Conservation (phyloP, 257 asterid species). For the Thymus mandschuricus region DNA sequence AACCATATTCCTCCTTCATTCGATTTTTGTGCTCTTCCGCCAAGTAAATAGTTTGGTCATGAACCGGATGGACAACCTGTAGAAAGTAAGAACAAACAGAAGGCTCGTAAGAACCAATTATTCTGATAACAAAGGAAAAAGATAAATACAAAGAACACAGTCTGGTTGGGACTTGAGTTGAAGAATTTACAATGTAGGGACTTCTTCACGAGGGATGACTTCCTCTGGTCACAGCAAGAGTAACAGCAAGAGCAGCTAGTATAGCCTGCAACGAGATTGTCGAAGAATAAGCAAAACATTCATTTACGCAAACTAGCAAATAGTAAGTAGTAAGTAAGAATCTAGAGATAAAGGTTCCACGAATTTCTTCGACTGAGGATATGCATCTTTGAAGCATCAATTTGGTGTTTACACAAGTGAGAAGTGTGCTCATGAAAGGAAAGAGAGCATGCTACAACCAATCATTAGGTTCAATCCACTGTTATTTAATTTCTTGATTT, state of each 20-base stretch:
- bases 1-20: too few species aligned
- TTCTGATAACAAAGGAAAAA: too few species aligned
- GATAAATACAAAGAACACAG: constrained; percentile 21
- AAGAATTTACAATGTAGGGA: constrained; percentile 41
- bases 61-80: too few species aligned
- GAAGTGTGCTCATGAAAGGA: background rate
- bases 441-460: too few species aligned
- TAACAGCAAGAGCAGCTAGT: constrained; percentile 71
- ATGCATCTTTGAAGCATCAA: background rate
- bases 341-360: background rate
- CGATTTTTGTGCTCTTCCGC: too few species aligned
- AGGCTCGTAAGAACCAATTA: too few species aligned
- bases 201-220: constrained; percentile 66
- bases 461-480: too few species aligned
- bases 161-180: constrained; percentile 17
- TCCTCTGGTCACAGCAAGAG: constrained; percentile 71
- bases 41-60: too few species aligned
- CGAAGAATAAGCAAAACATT: background rate
- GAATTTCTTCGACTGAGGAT: background rate
- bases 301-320: background rate
- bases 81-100: too few species aligned
- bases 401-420: background rate
- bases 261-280: constrained; percentile 52
- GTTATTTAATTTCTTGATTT: background rate
- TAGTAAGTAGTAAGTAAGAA: background rate